Conservation (phyloP, 1,139 yeast genomes). For the Nakaseomyces nivariensis region DNA sequence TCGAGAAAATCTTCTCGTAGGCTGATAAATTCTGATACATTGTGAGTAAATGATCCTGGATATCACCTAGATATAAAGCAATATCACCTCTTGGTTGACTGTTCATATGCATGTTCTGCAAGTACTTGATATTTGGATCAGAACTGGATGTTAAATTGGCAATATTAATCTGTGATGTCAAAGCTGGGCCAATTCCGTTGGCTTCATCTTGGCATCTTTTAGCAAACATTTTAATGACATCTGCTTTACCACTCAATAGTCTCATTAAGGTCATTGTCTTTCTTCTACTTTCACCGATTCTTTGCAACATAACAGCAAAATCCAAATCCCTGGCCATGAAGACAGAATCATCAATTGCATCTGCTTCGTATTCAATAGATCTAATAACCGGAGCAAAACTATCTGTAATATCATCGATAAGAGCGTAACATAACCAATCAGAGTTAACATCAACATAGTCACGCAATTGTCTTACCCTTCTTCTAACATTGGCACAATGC, state of each 20-base stretch:
- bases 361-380: conserved; percentile 82
- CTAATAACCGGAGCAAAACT: conserved; percentile 86
- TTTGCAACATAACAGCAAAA: conserved; percentile 60
- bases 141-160: conserved; percentile 26
- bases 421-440: conserved; percentile 90
- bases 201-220: conserved; percentile 78
- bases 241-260: conserved; percentile 86
- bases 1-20: conserved; percentile 83
- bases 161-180: conserved; percentile 31
- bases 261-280: conserved; percentile 91
- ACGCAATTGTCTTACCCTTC: conserved; percentile 82
- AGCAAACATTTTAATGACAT: conserved; percentile 94
- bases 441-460: conserved; percentile 82
- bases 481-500: conserved; percentile 79
- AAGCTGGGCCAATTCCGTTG: conserved; percentile 30
- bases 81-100: conserved; percentile 75
- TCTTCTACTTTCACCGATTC: conserved; percentile 82
- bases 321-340: conserved; percentile 54
- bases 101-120: conserved; percentile 10
- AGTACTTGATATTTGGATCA: conserved; percentile 1
- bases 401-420: conserved; percentile 90
- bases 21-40: conserved; percentile 87
- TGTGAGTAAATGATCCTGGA: conserved; percentile 93
- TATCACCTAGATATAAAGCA: conserved; percentile 87
- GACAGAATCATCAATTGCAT: conserved; percentile 80